A percentile compares a stretch with the other conserved stretches of the same genome.
Evolutionary conservation across 805 yeast genomes (phyloP).

Genomic region (Kurtzmaniella fragi): DNA sequence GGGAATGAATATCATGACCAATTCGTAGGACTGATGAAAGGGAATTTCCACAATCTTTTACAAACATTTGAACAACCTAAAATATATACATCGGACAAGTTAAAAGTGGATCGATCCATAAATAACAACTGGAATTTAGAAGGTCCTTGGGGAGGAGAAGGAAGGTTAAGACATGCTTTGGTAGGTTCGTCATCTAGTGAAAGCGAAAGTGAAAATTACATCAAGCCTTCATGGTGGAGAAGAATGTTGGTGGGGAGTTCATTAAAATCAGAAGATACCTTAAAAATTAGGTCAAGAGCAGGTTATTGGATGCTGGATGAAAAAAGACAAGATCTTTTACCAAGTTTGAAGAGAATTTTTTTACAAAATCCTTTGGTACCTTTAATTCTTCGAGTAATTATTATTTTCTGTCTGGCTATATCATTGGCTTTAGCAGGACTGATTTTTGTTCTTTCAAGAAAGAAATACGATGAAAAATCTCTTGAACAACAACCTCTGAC

Average conservation of each 20-base stretch:
- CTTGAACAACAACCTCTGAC: slow-evolving; percentile 82
- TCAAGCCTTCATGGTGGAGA: slow-evolving; percentile 3
- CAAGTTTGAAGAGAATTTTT: slow-evolving; percentile 53
- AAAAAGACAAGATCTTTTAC: slow-evolving; percentile 59
- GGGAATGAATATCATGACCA: slow-evolving; percentile 17
- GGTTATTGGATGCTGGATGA: slow-evolving; percentile 66
- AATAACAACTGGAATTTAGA: slow-evolving; percentile 37
- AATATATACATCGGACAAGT: slow-evolving; percentile 25
- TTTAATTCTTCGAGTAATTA: slow-evolving; percentile 55
- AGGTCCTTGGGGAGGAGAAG: slow-evolving; percentile 68
- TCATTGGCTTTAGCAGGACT: slow-evolving; percentile 71
- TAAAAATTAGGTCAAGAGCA: slow-evolving; percentile 49
- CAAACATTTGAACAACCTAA: slow-evolving; percentile 42
- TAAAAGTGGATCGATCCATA: slow-evolving; percentile 19
- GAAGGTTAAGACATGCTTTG: slow-evolving; percentile 51
- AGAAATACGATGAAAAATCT: slow-evolving; percentile 25
- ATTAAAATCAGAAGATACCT: slow-evolving; percentile 16
- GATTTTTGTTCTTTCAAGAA: slow-evolving; percentile 41
- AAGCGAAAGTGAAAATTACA: slow-evolving; percentile 13
- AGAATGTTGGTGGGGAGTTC: slow-evolving; percentile 4
- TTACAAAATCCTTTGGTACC: slow-evolving; percentile 80
- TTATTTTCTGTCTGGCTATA: slow-evolving; percentile 48
- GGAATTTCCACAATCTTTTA: slow-evolving; percentile 50
- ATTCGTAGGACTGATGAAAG: slow-evolving; percentile 28
- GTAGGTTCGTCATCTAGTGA: slow-evolving; percentile 32